Conservation (phyloP, 164 flowering plant species). For the Akebia trifoliata region DNA sequence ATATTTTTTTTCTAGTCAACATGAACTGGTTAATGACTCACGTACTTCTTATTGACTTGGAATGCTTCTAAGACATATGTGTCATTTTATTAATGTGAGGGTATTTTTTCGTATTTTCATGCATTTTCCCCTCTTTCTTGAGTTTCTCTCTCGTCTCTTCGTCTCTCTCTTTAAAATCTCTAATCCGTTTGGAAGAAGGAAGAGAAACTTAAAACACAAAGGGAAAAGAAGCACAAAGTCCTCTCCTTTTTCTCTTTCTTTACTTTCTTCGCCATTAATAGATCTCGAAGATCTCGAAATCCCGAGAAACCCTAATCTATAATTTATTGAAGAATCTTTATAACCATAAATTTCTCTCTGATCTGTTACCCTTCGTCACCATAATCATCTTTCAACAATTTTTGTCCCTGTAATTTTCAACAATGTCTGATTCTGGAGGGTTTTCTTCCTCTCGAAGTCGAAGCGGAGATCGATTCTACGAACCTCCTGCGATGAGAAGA, state of each 20-base stretch:
- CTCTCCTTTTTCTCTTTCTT: not conserved
- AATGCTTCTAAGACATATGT: no score
- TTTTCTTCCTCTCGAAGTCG: slow-evolving; percentile 5
- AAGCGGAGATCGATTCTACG: slow-evolving; percentile 20
- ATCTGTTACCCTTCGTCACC: not conserved
- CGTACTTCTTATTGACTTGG: no score
- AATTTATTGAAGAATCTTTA: not conserved
- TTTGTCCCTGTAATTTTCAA: not conserved
- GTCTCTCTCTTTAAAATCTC: not conserved
- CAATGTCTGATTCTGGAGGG: slow-evolving; percentile 14
- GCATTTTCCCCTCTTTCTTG: not conserved
- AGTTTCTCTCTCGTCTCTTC: slow-evolving; percentile 2
- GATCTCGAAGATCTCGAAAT: not conserved
- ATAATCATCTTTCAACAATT: not conserved
- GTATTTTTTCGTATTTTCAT: no score
- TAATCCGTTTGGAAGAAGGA: not conserved
- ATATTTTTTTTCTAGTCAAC: no score
- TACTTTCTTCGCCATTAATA: not conserved
- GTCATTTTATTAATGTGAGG: no score
- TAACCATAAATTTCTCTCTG: not conserved
- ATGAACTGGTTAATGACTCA: no score
- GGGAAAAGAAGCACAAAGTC: not conserved
- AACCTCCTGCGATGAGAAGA: slow-evolving; percentile 18
- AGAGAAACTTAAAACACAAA: not conserved
- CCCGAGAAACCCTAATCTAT: not conserved